Base-by-base conservation (phyloP, 2,329 filamentous ascomycete genomes). In the Mycogone perniciosa region DNA sequence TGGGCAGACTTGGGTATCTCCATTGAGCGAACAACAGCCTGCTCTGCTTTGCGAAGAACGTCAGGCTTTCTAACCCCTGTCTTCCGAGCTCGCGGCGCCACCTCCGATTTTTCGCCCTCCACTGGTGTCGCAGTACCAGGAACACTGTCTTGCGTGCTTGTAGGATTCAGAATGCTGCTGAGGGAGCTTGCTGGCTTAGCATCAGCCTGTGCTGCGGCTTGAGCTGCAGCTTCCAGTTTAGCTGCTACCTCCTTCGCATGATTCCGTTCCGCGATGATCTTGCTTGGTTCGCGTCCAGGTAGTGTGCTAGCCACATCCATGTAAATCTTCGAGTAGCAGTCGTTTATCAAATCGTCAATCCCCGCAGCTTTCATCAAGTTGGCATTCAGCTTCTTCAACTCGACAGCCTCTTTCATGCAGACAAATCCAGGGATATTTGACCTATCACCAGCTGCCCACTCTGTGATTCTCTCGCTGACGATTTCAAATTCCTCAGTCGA, bases 321-420 rank as follows among this genome's bases (percentile, higher is more conserved):
- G 63, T 89, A 93, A 11, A 95, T 74, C 44, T 82, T 77, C 1
- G 88, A 86, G 67, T 96, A 99, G 44, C 88, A 84, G 67, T 99
- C 93, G 26, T 85, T 87, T 57, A 96, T 87, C n/a, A 97, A 77
- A 62, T 99, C 93, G 61, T 99, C 93, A 41, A 97, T 92, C 7
- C 85, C 77, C 0, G 83, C 80, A 1, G 86, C 80, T 67, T 96
- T 96, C 80, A 95, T 93, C 6, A 96, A 76, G 43, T 85, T 86
- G 38, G 85, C 85, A 63, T 99, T 99, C 41, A 96, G 79, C 64
- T 82, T 82, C 64, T 82, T 82, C 39, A 82, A 58, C 54, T 83
- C 80, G 7, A 81, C 75, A 0, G 74, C 71, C 43, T 83, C 80
- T 60, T 76, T 80, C 66, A 83, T 71, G 50, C 79, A 80, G 43